A percentile compares a stretch with the other conserved stretches of the same genome.
Evolutionary conservation across 1,284 basidiomycete genomes (phyloP).

Genomic region (Ceratobasidium theobromae): DNA sequence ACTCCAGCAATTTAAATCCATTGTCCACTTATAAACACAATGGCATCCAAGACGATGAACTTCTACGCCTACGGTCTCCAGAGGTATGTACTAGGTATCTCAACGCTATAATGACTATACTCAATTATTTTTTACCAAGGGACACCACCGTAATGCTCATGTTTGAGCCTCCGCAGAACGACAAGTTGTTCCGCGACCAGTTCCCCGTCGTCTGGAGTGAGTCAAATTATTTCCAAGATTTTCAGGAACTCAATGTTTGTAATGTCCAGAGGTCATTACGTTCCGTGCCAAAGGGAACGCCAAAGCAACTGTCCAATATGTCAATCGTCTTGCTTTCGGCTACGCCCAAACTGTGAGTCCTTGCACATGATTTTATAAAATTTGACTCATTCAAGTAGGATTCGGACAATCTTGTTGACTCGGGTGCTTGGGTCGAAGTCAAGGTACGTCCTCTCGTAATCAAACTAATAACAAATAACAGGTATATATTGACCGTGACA

Average conservation of each 20-base stretch:
- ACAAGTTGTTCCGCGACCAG: conserved; percentile 8
- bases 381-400: neutral
- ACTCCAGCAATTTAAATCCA: no score
- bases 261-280: conserved; percentile 15
- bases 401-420: neutral
- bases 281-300: conserved; percentile 11
- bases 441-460: neutral
- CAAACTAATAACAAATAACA: no score
- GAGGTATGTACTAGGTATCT: neutral
- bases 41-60: conserved; percentile 17
- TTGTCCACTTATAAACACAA: no score
- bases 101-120: neutral
- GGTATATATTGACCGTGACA: neutral
- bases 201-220: conserved; percentile 26
- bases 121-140: neutral
- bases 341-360: conserved; percentile 8
- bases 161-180: conserved; percentile 1
- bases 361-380: neutral
- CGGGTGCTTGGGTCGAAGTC: conserved; percentile 4
- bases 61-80: conserved; percentile 6
- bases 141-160: conserved; percentile 25
- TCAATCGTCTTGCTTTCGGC: conserved; percentile 10
- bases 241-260: neutral
- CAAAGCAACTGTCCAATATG: neutral
- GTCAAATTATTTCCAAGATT: neutral